A percentile compares a stretch with the other conserved stretches of the same genome.
These are phyloP conservation scores for Pythium insidiosum DNA, from an alignment of 352 stramenopile genomes.

Conservation along the genomic window DNA sequence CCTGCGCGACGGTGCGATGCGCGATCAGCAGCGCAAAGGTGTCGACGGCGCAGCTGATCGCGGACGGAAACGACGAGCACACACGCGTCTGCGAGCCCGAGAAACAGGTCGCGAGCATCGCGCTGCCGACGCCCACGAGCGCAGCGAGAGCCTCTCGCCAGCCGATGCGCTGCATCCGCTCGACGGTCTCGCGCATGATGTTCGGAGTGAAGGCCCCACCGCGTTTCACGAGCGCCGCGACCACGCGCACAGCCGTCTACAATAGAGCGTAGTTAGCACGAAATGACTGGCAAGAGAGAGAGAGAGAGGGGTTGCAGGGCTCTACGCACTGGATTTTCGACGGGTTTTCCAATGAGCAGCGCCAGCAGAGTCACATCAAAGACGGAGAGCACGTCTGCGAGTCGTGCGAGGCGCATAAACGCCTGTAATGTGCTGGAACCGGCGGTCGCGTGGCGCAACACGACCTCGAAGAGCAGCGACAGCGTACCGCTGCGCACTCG, in stretches of 20 bases:
- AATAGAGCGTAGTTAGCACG: too few relatives aligned
- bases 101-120: constrained; percentile 12
- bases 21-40: constrained; percentile 11
- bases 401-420: constrained; percentile 35
- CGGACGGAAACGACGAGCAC: not conserved
- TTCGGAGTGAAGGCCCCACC: constrained; percentile 1
- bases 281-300: too few relatives aligned
- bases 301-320: too few relatives aligned
- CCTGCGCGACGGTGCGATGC: constrained; percentile 14
- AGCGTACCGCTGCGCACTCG: constrained; percentile 40
- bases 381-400: constrained; percentile 27
- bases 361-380: constrained; percentile 66
- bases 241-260: constrained; percentile 1
- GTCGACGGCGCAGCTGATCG: constrained; percentile 8
- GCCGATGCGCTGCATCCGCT: constrained; percentile 1
- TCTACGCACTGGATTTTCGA: constrained; percentile 39
- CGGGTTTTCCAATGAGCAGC: constrained; percentile 46
- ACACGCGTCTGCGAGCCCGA: not conserved
- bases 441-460: constrained; percentile 52
- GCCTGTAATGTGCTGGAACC: constrained; percentile 39
- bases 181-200: constrained; percentile 12
- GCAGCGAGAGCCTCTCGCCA: constrained; percentile 10
- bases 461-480: constrained; percentile 47
- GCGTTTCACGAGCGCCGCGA: constrained; percentile 4
- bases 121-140: constrained; percentile 9